A percentile compares a stretch with the other conserved stretches of the same genome.
These are phyloP conservation scores for Nannizzia gypsea DNA, from an alignment of 2,329 filamentous ascomycete species.

Conservation along the genomic window DNA sequence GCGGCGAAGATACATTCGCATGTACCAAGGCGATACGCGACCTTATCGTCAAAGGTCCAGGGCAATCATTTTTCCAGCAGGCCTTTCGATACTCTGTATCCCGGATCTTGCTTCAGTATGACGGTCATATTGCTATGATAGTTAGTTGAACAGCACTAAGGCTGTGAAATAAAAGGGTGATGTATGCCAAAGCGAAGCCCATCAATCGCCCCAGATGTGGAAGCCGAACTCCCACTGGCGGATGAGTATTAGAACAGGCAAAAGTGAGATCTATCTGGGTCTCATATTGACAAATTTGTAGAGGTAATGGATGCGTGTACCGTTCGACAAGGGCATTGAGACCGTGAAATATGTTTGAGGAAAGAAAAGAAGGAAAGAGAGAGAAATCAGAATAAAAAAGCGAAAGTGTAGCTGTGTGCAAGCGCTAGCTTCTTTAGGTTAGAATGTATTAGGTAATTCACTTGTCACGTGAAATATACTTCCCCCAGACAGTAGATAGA, in stretches of 20 bases:
- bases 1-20: background rate
- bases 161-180: background rate
- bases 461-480: no score
- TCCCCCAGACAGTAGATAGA: no score
- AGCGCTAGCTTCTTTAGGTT: background rate
- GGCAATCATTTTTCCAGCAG: background rate
- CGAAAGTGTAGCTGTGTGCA: slow-evolving; percentile 13
- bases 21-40: background rate
- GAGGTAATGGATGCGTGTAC: slow-evolving; percentile 21
- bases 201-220: slow-evolving; percentile 17
- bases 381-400: slow-evolving; percentile 10
- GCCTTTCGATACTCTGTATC: no score
- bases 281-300: slow-evolving; percentile 30
- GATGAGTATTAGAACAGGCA: slow-evolving; percentile 35
- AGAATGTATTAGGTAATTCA: background rate
- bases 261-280: slow-evolving; percentile 29
- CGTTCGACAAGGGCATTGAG: slow-evolving; percentile 36
- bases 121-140: background rate
- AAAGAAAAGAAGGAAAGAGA: slow-evolving; percentile 18
- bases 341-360: slow-evolving; percentile 24
- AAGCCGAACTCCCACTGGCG: slow-evolving; percentile 17
- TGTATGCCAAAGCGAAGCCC: slow-evolving; percentile 38
- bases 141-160: background rate
- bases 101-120: no score
- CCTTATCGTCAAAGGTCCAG: background rate